Base-by-base conservation (phyloP, 306 rosid genomes). In the Inga laurina region DNA sequence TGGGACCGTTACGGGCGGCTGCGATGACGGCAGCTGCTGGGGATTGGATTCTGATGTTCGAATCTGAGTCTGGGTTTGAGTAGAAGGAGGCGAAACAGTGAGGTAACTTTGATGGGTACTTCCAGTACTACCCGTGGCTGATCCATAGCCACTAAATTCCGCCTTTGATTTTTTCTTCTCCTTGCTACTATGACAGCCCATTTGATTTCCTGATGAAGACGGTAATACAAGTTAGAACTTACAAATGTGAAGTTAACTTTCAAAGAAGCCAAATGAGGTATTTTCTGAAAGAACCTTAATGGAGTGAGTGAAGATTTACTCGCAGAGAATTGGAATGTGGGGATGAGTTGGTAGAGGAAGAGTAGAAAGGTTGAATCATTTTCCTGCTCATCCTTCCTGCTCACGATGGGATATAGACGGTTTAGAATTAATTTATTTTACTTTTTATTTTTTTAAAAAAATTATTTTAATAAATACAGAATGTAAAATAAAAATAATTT, bases 171-270 rank as follows among this genome's bases (percentile, higher is more conserved):
- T 70, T 12, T 79, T 84, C 44, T 79, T 83, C 44, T 79, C 84
- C 82, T 90, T 94, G 94, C 97, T 92, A 77, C 79, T 65, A 1
- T 80, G 91, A 72, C 95, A 92, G 84, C 98, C 98, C 98, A 94
- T 94, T 72, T 43, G 54, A 41, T 71, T 80, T 43, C 65, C 46
- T 18, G 56, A 51, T 37, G 65, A 32, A 69, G 72, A 76, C 32
- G 69, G 18, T 51, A 10, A 27, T 16, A 52, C 10, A 65, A 83
- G 16, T 76, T 0, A 34, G 13, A 49, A 49, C 5, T 49, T 39
- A 39, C 43, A n/a, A 49, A 8, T 66, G 15, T 67, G 77, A 3
- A 10, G 54, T 18, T 18, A 46, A 15, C 0, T 49, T 8, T 4
- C 6, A 13, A 45, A 67, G 24, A 44, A 43, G 18, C 19, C 24